Conservation (phyloP, 139 green algal species). For the Chlamydomonas asymmetrica region DNA sequence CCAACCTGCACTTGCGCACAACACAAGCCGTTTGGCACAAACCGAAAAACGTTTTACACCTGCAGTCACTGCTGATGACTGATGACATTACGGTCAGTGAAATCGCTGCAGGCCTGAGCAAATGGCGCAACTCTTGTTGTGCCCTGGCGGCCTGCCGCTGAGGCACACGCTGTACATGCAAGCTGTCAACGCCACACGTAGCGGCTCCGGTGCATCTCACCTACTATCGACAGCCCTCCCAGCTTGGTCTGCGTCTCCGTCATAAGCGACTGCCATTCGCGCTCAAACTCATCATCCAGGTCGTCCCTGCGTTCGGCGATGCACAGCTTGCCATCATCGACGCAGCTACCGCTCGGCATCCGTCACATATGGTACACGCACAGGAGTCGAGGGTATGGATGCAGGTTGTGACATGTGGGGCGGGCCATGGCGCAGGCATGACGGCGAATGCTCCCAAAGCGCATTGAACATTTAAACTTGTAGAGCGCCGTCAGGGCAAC, state of each 20-base stretch:
- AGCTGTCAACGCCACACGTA: neutral
- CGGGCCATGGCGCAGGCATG: no score
- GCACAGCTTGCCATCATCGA: neutral
- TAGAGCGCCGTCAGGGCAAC: no score
- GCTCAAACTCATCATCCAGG: conserved; percentile 75
- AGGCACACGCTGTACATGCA: neutral
- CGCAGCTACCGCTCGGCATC: conserved; percentile 23
- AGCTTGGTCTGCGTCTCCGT: conserved; percentile 30
- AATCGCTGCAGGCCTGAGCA: no score
- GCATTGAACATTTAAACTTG: no score
- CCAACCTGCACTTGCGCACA: no score
- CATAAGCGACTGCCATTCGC: conserved; percentile 62
- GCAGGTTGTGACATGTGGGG: no score
- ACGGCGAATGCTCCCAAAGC: no score
- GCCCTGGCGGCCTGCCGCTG: neutral
- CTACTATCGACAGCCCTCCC: neutral
- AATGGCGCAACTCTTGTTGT: neutral
- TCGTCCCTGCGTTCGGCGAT: conserved; percentile 8
- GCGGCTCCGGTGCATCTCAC: neutral
- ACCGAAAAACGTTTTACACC: neutral
- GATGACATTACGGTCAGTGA: neutral
- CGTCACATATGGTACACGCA: no score
- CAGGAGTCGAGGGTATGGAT: no score
- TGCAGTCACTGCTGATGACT: neutral
- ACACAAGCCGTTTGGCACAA: no score